A percentile compares a stretch with the other conserved stretches of the same genome.
phyloP scores from a whole-genome alignment of 1,284 basidiomycete genomes.

The Naganishia albida region DNA sequence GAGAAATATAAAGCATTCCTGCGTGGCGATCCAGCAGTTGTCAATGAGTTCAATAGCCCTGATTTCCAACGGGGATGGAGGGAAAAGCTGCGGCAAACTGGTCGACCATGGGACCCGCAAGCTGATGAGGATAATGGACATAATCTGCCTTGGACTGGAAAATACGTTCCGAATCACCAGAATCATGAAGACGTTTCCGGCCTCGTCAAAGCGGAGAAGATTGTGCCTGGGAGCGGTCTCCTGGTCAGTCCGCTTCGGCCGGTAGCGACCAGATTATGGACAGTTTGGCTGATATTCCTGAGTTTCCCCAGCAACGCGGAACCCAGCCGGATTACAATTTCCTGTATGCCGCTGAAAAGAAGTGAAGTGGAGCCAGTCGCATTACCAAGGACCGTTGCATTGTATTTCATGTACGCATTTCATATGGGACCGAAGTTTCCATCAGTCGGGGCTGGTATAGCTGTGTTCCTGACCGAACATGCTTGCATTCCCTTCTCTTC shows the following conservation, averaged over 20 bases:
- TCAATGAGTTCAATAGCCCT: neutral
- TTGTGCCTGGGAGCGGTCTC: slow-evolving; percentile 17
- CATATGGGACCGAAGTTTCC: too few species aligned
- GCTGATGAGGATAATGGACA: neutral
- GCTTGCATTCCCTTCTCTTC: too few species aligned
- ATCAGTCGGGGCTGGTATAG: too few species aligned
- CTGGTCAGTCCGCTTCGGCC: slow-evolving; percentile 2
- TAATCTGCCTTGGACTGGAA: slow-evolving; percentile 2
- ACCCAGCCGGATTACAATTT: neutral
- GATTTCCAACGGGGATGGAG: slow-evolving; percentile 5
- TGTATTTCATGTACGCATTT: too few species aligned
- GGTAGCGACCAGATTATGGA: neutral
- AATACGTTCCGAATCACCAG: neutral
- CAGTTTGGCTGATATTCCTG: neutral
- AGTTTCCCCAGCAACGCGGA: slow-evolving; percentile 2
- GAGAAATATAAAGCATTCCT: neutral
- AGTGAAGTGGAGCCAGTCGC: too few species aligned
- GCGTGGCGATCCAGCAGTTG: neutral
- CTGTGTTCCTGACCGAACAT: too few species aligned
- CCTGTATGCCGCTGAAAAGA: slow-evolving; percentile 3
- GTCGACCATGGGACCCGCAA: neutral
- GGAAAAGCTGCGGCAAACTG: neutral
- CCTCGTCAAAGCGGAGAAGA: slow-evolving; percentile 4
- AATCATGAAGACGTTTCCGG: slow-evolving; percentile 10
- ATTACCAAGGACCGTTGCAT: too few species aligned